phyloP scores from a whole-genome alignment of 805 yeast genomes.

The Wickerhamomyces silvicola region DNA sequence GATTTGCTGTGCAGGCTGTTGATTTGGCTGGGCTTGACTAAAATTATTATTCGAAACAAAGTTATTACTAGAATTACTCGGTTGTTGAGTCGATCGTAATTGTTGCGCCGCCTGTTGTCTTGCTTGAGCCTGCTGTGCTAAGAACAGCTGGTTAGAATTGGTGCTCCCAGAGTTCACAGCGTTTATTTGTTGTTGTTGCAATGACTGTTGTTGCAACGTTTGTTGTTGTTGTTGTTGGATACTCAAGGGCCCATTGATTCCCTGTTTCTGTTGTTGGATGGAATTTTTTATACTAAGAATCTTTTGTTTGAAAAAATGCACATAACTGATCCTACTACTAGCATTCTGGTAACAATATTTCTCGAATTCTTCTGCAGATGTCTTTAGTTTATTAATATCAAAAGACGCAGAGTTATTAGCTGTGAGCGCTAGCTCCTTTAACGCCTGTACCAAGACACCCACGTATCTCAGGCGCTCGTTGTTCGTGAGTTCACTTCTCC shows the following conservation, averaged over 20 bases:
- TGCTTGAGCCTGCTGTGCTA: constrained; percentile 16
- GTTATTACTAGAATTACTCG: constrained; percentile 2
- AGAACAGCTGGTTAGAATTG: constrained; percentile 5
- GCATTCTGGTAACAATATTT: constrained; percentile 56
- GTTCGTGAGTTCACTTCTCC: constrained; percentile 19
- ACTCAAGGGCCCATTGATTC: constrained; percentile 20
- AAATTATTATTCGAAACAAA: constrained; percentile 3
- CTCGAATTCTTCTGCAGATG: constrained; percentile 67
- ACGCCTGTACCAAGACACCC: constrained; percentile 15
- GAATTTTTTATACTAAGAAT: constrained; percentile 19
- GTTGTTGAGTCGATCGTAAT: constrained; percentile 7
- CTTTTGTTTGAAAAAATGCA: constrained; percentile 33
- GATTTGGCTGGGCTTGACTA: constrained; percentile 25
- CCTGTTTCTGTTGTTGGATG: constrained; percentile 27
- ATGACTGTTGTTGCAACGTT: constrained; percentile 17
- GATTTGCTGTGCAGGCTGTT: constrained; percentile 11
- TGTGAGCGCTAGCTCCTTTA: constrained; percentile 17
- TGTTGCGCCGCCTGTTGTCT: neutral
- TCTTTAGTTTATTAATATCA: constrained; percentile 37
- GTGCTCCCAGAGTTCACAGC: constrained; percentile 16
- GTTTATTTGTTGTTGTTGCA: constrained; percentile 21
- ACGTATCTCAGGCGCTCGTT: constrained; percentile 21
- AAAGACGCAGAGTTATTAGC: constrained; percentile 13
- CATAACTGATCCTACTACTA: constrained; percentile 50
- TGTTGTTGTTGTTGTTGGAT: constrained; percentile 13